Base-by-base conservation (phyloP, 106 monocot species). In the Dendrobium officinale region DNA sequence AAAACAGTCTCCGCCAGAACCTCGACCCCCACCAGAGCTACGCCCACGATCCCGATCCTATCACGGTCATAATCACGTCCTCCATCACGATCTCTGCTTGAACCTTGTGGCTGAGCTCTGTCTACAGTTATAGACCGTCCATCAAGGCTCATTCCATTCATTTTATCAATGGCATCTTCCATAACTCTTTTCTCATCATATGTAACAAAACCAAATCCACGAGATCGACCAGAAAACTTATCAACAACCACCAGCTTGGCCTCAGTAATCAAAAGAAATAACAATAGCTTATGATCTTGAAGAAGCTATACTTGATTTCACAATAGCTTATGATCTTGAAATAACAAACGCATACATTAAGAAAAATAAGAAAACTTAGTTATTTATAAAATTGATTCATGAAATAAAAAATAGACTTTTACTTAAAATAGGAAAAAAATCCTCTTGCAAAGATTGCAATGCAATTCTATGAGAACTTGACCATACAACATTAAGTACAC, bases 121-220 rank as follows among this genome's bases (percentile, higher is more conserved):
- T 98, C 95, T 18, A 98, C 98, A 77, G 92, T 99, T 15, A 99
- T 99, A 22, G 88, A 24, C 27, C 99, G 84, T 17, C 99, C 99
- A 90, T 99, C 99, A 33, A 99, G 80, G 81, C 91, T 91, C 75
- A 90, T 85, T 73, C 99, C 99, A 85, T 99, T 93, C 99, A 99
- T 99, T 74, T 73, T 87, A 45, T 99, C 98, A 82, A 99, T 95
- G 56, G 98, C 95, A 5, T 95, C 98, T 81, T 99, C 95, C 95
- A 99, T 95, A 4, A 89, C 91, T 37, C 93, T 80, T 77, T 90
- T 88, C 29, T 93, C 90, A 75, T 90, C 92, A 83, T 90, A 96
- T 16, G 92, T 96, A 6, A 96, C 90, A 86, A 96, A 96, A 27
- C 96, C 94, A 86, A 95, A 96, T 79, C 96, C 96, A 74, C 93